These are phyloP conservation scores for Lignosus rhinocerotis DNA, from an alignment of 1,284 basidiomycete genomes.

Conservation along the genomic window DNA sequence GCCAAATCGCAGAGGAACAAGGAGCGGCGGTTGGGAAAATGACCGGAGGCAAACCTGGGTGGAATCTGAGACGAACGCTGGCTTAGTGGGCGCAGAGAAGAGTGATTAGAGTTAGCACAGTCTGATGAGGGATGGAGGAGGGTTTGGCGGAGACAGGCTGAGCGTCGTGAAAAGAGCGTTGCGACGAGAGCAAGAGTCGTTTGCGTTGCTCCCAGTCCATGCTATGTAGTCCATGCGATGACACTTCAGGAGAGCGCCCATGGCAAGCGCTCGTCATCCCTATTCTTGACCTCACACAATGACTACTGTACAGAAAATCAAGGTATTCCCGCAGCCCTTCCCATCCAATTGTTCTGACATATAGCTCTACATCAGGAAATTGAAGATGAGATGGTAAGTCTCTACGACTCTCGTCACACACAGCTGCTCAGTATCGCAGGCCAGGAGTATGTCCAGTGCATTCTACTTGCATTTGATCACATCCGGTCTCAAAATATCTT, in stretches of 20 bases:
- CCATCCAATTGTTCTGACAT: constrained; percentile 6
- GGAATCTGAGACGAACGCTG: constrained; percentile 20
- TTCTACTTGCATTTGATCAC: constrained; percentile 3
- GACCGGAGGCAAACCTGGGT: constrained; percentile 27
- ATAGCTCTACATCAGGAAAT: constrained; percentile 62
- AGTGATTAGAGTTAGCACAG: constrained; percentile 10
- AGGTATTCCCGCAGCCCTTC: constrained; percentile 44
- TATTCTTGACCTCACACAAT: constrained; percentile 43
- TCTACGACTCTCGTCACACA: constrained; percentile 3
- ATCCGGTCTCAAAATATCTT: constrained; percentile 10
- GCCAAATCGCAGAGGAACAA: constrained; percentile 60
- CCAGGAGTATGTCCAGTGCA: constrained; percentile 38
- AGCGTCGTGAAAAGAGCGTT: constrained; percentile 3
- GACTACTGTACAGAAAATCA: constrained; percentile 90
- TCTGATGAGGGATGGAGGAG: not conserved
- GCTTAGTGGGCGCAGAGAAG: constrained; percentile 12
- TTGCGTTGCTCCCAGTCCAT: not conserved
- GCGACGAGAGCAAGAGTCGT: constrained; percentile 11
- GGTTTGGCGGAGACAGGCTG: not conserved
- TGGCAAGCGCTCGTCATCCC: constrained; percentile 8
- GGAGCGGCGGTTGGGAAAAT: constrained; percentile 35
- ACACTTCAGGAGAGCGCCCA: not conserved
- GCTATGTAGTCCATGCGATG: not conserved
- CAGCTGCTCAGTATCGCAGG: constrained; percentile 30
- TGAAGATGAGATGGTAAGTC: constrained; percentile 92